These are phyloP conservation scores for Globisporangium polare DNA, from an alignment of 352 stramenopile species.

Conservation along the genomic window DNA sequence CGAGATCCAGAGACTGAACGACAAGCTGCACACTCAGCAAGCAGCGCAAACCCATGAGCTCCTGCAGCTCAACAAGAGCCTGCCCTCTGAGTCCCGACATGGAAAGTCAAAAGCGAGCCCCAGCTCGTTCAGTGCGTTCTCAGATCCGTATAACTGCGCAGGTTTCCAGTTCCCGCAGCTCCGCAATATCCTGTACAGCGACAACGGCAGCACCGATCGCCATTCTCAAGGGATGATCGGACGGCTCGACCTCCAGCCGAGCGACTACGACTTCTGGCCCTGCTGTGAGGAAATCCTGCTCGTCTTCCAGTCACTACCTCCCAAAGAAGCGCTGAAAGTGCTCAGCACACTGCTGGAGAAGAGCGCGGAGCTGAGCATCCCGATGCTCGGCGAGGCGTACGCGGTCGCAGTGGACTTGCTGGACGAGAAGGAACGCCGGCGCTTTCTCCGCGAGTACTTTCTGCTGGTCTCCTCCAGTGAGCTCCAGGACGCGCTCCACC, in stretches of 20 bases:
- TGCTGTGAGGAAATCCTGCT: slow-evolving; percentile 39
- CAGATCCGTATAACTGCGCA: not conserved
- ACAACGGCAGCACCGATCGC: not conserved
- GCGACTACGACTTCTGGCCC: slow-evolving; percentile 44
- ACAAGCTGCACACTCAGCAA: slow-evolving; percentile 41
- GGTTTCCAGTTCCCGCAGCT: slow-evolving; percentile 22
- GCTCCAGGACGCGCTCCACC: slow-evolving; percentile 44
- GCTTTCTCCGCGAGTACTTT: slow-evolving; percentile 63
- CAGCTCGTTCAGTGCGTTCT: not conserved
- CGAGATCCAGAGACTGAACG: slow-evolving; percentile 33
- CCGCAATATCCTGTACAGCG: slow-evolving; percentile 22
- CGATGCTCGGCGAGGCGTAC: slow-evolving; percentile 33
- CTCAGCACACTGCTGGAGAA: slow-evolving; percentile 37
- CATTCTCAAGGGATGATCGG: not conserved
- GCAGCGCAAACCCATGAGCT: slow-evolving; percentile 19
- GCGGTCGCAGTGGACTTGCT: slow-evolving; percentile 44
- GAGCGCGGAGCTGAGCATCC: slow-evolving; percentile 29
- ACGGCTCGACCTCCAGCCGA: slow-evolving; percentile 22
- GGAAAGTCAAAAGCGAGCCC: not conserved
- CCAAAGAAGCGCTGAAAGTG: slow-evolving; percentile 33
- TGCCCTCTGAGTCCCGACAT: not conserved
- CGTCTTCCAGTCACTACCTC: slow-evolving; percentile 37
- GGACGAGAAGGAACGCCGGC: slow-evolving; percentile 29
- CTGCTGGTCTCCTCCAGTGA: slow-evolving; percentile 40
- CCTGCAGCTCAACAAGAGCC: slow-evolving; percentile 13